Conservation (phyloP, 2,329 filamentous ascomycete genomes). For the Ilyonectria mors-panacis region DNA sequence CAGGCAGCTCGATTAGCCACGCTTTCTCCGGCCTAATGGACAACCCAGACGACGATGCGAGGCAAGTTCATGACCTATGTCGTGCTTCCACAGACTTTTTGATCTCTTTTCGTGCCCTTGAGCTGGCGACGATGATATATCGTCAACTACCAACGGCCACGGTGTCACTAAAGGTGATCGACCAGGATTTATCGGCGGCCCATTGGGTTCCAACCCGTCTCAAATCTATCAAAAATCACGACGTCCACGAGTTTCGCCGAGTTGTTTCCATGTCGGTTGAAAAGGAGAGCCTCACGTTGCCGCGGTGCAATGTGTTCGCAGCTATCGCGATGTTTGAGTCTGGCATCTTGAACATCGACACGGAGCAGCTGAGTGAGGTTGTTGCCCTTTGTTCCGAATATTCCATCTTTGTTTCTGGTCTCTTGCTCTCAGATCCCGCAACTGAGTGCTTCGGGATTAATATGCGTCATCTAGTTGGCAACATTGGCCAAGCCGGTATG, state of each 20-base stretch:
- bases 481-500: slow-evolving; percentile 29
- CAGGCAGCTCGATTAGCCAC: too few relatives aligned
- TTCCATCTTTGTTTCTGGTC: slow-evolving; percentile 23
- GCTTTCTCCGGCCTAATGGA: too few relatives aligned
- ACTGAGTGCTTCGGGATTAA: not conserved
- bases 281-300: slow-evolving; percentile 3
- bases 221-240: not conserved
- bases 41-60: not conserved
- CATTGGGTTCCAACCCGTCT: slow-evolving; percentile 14
- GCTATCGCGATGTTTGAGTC: slow-evolving; percentile 30
- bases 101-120: slow-evolving; percentile 14
- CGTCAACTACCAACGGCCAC: slow-evolving; percentile 10
- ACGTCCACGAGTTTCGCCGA: not conserved
- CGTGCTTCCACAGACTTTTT: not conserved
- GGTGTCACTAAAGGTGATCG: slow-evolving; percentile 20
- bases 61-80: not conserved
- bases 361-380: slow-evolving; percentile 20
- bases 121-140: slow-evolving; percentile 21
- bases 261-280: slow-evolving; percentile 12
- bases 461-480: slow-evolving; percentile 26
- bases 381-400: slow-evolving; percentile 24
- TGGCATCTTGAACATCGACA: slow-evolving; percentile 19
- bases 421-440: slow-evolving; percentile 24
- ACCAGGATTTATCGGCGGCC: slow-evolving; percentile 12
- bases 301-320: slow-evolving; percentile 21